Evolutionary conservation across 2,329 filamentous ascomycete genomes (phyloP).

Genomic region (Neonectria coccinea): DNA sequence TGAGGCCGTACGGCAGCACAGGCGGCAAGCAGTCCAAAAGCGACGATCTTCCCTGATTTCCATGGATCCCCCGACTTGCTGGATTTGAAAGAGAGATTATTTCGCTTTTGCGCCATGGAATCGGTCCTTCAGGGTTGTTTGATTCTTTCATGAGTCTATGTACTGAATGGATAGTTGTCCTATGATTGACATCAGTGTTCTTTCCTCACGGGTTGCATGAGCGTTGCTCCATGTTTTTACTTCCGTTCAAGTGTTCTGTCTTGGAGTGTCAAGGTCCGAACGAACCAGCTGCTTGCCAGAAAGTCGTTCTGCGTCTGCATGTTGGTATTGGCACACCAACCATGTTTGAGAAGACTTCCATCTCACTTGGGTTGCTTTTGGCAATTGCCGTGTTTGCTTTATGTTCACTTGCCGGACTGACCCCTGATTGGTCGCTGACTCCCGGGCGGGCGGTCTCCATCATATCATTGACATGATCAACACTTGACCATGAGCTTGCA

Average conservation of each 20-base stretch:
- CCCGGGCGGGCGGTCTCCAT: not conserved
- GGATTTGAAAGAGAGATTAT: not conserved
- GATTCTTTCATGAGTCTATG: not conserved
- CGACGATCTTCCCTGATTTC: slow-evolving; percentile 49
- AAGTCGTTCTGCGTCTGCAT: slow-evolving; percentile 22
- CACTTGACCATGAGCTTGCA: not conserved
- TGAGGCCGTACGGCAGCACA: slow-evolving; percentile 52
- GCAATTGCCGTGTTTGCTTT: not conserved
- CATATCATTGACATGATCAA: not conserved
- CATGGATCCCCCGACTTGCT: not conserved
- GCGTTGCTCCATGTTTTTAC: not conserved
- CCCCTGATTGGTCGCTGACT: not conserved
- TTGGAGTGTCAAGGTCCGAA: not conserved
- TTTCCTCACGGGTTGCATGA: slow-evolving; percentile 10
- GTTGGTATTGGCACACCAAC: not conserved
- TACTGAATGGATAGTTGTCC: slow-evolving; percentile 44
- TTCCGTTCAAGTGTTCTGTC: slow-evolving; percentile 6
- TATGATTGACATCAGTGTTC: slow-evolving; percentile 18
- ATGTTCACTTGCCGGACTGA: not conserved
- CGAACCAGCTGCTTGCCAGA: slow-evolving; percentile 13
- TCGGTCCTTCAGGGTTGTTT: slow-evolving; percentile 5
- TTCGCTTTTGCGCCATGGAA: slow-evolving; percentile 1
- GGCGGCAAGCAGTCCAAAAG: slow-evolving; percentile 48
- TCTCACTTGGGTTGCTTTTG: not conserved
- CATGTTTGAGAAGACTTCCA: not conserved